Evolutionary conservation across 345 rosid species (phyloP), one percentile per base, ranked within the genome.

Genomic region (Luvunga scandens): DNA sequence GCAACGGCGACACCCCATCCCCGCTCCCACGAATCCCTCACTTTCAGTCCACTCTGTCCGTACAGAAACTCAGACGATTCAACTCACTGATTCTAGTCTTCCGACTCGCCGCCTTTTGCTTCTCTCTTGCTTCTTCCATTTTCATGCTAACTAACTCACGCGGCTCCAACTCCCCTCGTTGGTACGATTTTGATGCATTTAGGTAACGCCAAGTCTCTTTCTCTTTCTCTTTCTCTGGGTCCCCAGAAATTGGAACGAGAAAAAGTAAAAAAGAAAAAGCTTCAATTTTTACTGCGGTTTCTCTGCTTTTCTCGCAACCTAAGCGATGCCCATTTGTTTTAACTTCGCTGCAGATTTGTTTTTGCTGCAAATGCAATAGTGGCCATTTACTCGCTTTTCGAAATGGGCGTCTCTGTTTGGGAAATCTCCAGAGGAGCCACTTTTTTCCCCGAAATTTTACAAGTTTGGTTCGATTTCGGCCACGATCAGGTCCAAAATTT

Each of bases 401-500:
- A 91, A 83, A 85, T 92, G 87, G 89, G 84, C 56, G 88, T 85
- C 53, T 86, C 97, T 36, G 95, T 90, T 73, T 93, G 98, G 99
- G 99, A 95, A 80, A 88, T 95, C 55, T 87, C 94, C 4, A 87
- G 85, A 72, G 92, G 85, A 70, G 85, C 86, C 34, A 93, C 99
- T 0, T 70, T 95, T 75, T 87, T 93, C 85, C 99, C 99, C 19
- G 97, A 95, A 84, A 75, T 89, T 48, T 68, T 92, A 27, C 99
- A 95, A 64, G 94, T 95, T 71, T 95, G 98, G 99, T 95, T 95
- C 96, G 99, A 95, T 71, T 95, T 93, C 82, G 91, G 98, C n/a
- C 99, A 95, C 76, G 99, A 95, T 81, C 99, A 95, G 99, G 98
- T 94, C 22, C 3, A 4, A 63, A 61, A 19, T 7, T 39, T 12